phyloP scores from a whole-genome alignment of 805 yeast genomes.

The Isabelozyma rhagii region DNA sequence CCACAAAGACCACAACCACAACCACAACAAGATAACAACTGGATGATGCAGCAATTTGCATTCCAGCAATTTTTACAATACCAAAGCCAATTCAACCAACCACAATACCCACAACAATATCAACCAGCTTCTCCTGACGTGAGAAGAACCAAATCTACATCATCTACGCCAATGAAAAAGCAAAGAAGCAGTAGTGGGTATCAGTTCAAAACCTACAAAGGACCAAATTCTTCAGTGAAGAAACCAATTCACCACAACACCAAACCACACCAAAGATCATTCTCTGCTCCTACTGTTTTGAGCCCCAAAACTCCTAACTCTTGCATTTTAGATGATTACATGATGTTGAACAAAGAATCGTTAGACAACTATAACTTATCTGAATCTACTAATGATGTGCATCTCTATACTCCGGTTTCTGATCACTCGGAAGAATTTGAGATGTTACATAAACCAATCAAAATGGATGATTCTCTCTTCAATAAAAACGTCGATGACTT shows the following conservation, averaged over 20 bases:
- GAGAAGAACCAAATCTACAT: constrained; percentile 25
- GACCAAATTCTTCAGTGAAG: constrained; percentile 13
- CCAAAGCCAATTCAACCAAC: constrained; percentile 3
- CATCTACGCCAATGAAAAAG: constrained; percentile 10
- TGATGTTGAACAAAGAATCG: constrained; percentile 16
- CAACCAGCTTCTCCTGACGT: constrained; percentile 7
- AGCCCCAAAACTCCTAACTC: constrained; percentile 5
- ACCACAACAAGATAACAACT: constrained; percentile 1
- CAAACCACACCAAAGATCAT: constrained; percentile 3
- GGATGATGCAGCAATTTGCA: constrained; percentile 1
- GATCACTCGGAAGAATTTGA: constrained; percentile 17
- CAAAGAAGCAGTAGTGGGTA: constrained; percentile 3
- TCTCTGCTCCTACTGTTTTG: background rate
- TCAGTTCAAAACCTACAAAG: constrained; percentile 29
- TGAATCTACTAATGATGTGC: constrained; percentile 2
- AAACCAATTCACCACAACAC: constrained; percentile 15
- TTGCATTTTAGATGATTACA: constrained; percentile 25
- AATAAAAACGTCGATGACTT: constrained; percentile 18
- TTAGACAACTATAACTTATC: constrained; percentile 7
- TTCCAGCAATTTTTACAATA: constrained; percentile 3
- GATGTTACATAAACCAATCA: constrained; percentile 8
- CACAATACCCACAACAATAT: background rate
- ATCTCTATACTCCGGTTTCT: constrained; percentile 16
- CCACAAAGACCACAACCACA: constrained; percentile 5
- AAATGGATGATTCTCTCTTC: constrained; percentile 11